Evolutionary conservation across 768 basidiomycete species (phyloP).

Genomic region (Amanita pallidorosea): DNA sequence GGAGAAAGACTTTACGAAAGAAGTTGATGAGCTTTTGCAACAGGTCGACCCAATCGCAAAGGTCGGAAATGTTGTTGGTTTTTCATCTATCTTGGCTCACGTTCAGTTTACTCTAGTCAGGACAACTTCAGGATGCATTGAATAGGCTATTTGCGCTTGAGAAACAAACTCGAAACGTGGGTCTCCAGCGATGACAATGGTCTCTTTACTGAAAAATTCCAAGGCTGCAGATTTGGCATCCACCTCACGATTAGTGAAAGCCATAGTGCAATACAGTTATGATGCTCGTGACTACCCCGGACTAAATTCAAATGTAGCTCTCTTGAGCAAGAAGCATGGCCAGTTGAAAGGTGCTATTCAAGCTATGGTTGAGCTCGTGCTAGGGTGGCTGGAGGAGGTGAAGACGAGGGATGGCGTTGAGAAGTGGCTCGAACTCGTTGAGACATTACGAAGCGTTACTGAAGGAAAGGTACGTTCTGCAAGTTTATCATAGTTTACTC

Average conservation of each 20-base stretch:
- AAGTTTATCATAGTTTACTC: neutral
- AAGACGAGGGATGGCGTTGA: constrained; percentile 55
- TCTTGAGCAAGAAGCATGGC: constrained; percentile 92
- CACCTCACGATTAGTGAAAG: constrained; percentile 78
- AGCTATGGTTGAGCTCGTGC: constrained; percentile 81
- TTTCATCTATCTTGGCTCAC: constrained; percentile 7
- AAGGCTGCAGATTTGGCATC: constrained; percentile 90
- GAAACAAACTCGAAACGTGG: constrained; percentile 93
- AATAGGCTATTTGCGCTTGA: constrained; percentile 86
- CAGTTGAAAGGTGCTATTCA: constrained; percentile 88
- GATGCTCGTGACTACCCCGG: constrained; percentile 57
- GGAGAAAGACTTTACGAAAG: constrained; percentile 78
- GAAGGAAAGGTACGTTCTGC: constrained; percentile 82
- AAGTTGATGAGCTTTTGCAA: constrained; percentile 69
- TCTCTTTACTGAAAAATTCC: neutral
- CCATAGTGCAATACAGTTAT: constrained; percentile 63
- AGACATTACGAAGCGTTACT: constrained; percentile 83
- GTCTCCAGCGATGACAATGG: constrained; percentile 10
- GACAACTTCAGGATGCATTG: constrained; percentile 74
- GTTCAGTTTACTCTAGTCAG: constrained; percentile 39
- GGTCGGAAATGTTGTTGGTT: constrained; percentile 31
- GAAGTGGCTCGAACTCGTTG: constrained; percentile 79
- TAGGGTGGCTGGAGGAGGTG: constrained; percentile 74
- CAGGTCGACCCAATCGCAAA: constrained; percentile 59
- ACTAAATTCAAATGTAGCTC: constrained; percentile 57